Conservation (phyloP, 768 basidiomycete genomes). For the Pleurotus cornucopiae region DNA sequence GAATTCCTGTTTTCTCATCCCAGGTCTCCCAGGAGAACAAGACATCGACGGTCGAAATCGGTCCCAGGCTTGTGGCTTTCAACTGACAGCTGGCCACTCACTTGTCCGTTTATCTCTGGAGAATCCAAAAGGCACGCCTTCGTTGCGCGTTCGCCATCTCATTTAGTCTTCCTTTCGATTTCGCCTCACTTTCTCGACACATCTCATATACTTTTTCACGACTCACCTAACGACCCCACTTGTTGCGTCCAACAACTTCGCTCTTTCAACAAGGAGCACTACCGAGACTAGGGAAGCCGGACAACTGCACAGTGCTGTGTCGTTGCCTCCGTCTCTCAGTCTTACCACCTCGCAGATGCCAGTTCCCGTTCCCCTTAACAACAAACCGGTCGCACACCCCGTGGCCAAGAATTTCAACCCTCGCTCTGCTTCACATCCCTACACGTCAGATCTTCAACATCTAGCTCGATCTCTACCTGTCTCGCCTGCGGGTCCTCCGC, state of each 20-base stretch:
- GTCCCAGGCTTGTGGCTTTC: constrained; percentile 15
- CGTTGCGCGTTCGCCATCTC: constrained; percentile 80
- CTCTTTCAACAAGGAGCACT: constrained; percentile 34
- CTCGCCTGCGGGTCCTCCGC: constrained; percentile 56
- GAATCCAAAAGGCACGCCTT: constrained; percentile 86
- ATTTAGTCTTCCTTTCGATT: constrained; percentile 15
- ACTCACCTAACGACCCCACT: constrained; percentile 64
- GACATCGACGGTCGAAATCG: constrained; percentile 26
- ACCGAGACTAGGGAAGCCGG: constrained; percentile 37
- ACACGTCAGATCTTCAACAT: constrained; percentile 39
- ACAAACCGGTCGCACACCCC: constrained; percentile 57
- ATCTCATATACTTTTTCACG: constrained; percentile 42
- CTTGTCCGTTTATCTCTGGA: constrained; percentile 25
- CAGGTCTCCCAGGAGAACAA: constrained; percentile 28
- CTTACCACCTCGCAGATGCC: constrained; percentile 66
- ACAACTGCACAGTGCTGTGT: constrained; percentile 39
- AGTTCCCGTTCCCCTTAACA: constrained; percentile 71
- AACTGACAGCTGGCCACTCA: constrained; percentile 26
- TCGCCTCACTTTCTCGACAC: constrained; percentile 3
- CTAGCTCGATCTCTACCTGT: constrained; percentile 56
- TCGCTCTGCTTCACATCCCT: constrained; percentile 37
- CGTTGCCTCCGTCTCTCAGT: constrained; percentile 37
- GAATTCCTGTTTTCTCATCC: background rate
- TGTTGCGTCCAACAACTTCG: constrained; percentile 29
- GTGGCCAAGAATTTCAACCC: constrained; percentile 50